Percentiles rank a stretch among this genome's conserved stretches.
Conservation (phyloP, 768 basidiomycete species). For the Lactarius sp. region DNA sequence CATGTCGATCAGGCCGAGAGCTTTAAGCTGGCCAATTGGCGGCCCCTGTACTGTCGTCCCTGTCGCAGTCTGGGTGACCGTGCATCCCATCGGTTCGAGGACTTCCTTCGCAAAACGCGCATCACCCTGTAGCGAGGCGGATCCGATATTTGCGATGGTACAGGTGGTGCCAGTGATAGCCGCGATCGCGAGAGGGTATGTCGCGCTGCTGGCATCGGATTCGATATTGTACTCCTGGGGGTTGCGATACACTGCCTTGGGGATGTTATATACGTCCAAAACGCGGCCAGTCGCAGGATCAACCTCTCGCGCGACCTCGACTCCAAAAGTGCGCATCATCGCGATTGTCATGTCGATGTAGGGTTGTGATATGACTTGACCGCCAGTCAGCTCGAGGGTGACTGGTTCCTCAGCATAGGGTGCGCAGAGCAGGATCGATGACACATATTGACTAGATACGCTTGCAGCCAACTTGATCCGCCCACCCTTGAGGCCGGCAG, state of each 20-base stretch:
- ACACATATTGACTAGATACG: slow-evolving; percentile 97
- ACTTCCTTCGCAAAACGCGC: slow-evolving; percentile 93
- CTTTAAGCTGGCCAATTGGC: slow-evolving; percentile 71
- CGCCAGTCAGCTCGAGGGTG: slow-evolving; percentile 85
- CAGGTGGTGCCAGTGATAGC: slow-evolving; percentile 97
- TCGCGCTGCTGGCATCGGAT: slow-evolving; percentile 91
- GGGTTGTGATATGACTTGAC: slow-evolving; percentile 95
- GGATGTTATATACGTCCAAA: slow-evolving; percentile 84
- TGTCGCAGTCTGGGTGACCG: slow-evolving; percentile 78
- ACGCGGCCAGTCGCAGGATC: slow-evolving; percentile 55
- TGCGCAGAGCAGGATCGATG: slow-evolving; percentile 92
- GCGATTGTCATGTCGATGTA: slow-evolving; percentile 99
- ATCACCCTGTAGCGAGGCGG: slow-evolving; percentile 91
- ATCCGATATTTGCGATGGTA: slow-evolving; percentile 90
- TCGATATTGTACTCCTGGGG: slow-evolving; percentile 86
- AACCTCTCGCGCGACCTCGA: slow-evolving; percentile 61
- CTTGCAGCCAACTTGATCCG: slow-evolving; percentile 85
- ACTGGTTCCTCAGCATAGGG: slow-evolving; percentile 86
- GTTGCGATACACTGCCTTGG: slow-evolving; percentile 70
- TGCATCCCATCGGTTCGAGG: slow-evolving; percentile 91
- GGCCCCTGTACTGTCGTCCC: slow-evolving; percentile 93
- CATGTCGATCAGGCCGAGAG: slow-evolving; percentile 90
- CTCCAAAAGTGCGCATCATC: slow-evolving; percentile 94
- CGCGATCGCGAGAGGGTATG: slow-evolving; percentile 94
- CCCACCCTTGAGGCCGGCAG: slow-evolving; percentile 78